Evolutionary conservation across 2,329 filamentous ascomycete species (phyloP), one percentile per base, ranked within the genome.

Genomic region (Epichloe coenophiala): DNA sequence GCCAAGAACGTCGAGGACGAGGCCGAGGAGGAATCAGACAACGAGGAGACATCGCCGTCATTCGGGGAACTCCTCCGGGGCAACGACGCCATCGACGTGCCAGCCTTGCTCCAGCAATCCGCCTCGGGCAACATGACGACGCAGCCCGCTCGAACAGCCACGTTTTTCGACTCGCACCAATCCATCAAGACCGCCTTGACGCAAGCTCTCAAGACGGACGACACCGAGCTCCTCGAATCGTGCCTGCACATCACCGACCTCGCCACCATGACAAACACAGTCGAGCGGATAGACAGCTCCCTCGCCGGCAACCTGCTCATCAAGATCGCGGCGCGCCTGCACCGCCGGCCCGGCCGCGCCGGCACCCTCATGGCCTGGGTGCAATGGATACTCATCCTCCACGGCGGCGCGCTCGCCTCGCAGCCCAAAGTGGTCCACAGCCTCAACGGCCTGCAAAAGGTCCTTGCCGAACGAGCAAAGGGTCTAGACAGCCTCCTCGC

Each of bases 321-420:
- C 61, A 89, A 88, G 66, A 78, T 98, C 48, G 88, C 93, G 8
- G 86, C 94, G 58, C 80, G 90, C 53, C 79, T 98, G 64, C 84
- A 95, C 68, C 80, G 85, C 57, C 81, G 88, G 43, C 93, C 93
- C 1, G 93, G 91, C 3, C 81, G 93, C 50, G 91, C 93, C 13
- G 89, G 90, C 48, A 87, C 84, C 62, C 78, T 98, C 35, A 90
- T 96, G 77, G 80, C 86, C 15, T 98, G 93, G 90, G 86, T 97
- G 42, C 90, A 96, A 68, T 95, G 89, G 88, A 91, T 88, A 1
- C 78, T 96, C 50, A 81, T 96, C 36, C 84, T 87, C 2, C 93
- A 98, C 63, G 93, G 93, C 57, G 93, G 91, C 56, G 90, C 90
- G 49, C 75, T 98, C 47, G 88, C 90, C 11, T 84, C 84, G 35